Evolutionary conservation across 176 grass and related monocot species (phyloP).

Genomic region (Oryza glumipatula): DNA sequence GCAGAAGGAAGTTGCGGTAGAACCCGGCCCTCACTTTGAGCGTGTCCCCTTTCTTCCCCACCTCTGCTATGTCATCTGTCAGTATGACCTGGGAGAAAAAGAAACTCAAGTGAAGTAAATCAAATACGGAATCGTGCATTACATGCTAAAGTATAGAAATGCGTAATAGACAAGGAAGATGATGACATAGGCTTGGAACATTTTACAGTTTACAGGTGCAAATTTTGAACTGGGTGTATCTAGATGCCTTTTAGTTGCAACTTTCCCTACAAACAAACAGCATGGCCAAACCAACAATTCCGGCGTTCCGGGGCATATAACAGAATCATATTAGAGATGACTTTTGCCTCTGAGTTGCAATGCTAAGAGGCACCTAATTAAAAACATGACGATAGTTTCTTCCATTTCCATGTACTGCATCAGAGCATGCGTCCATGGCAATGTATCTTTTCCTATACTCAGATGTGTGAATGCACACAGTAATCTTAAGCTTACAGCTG

Average conservation of each 20-base stretch:
- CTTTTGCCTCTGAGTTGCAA: background rate
- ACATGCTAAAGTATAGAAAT: background rate
- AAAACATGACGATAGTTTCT: background rate
- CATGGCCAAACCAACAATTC: background rate
- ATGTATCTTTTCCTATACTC: background rate
- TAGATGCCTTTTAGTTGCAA: background rate
- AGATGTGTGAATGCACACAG: background rate
- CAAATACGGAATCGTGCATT: background rate
- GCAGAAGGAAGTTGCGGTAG: constrained; percentile 92
- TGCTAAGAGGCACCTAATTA: background rate
- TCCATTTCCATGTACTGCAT: background rate
- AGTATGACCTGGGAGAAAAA: constrained; percentile 61
- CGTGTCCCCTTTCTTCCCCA: constrained; percentile 73
- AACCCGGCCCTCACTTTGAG: constrained; percentile 87
- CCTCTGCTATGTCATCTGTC: constrained; percentile 65
- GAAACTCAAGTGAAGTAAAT: background rate
- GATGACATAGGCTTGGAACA: background rate
- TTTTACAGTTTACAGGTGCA: background rate
- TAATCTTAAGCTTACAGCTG: background rate
- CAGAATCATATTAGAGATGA: background rate
- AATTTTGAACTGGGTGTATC: background rate
- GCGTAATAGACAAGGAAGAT: background rate
- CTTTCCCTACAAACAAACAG: background rate
- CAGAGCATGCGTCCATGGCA: background rate
- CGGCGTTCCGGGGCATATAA: background rate